Base-by-base conservation (phyloP, 78 protist species). In the Dictyostelium intermedium region DNA sequence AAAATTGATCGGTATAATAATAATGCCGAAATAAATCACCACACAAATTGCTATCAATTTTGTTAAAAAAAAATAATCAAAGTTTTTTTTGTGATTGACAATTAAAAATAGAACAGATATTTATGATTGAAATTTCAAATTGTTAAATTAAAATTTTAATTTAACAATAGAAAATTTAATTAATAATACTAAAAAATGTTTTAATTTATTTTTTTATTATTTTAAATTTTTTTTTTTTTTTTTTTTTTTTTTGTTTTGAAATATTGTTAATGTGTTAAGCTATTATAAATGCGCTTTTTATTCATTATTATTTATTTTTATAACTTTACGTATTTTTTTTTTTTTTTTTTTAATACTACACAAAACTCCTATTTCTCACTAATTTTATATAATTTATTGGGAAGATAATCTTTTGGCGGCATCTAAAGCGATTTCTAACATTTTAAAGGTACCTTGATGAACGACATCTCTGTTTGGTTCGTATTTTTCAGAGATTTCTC, bases 401-500 rank as follows among this genome's bases (percentile, higher is more conserved):
- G 56, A 77, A 43, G 82, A 77, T 41, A 77, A 43, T 41, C 25
- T 41, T 61, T 61, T 66, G 14, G 85, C 85, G 30, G 95, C 63
- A n/a, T 91, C 95, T 66, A 91, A 53, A 25, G 91, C 89, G 56
- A 91, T 77, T 79, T 91, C 85, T 30, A 84, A 50, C 95, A 91
- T 91, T n/a, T 77, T 63, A 7, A 66, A 37, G 32, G 95, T 91
- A 72, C 95, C 95, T 79, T 91, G 91, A 63, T 91, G 91, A 41
- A 91, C 95, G 50, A 91, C 37, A 32, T 91, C 91, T 61, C 85
- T 56, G 30, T 91, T 84, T 85, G 95, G 95, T 80, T 91, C 95
- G 78, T 91, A 91, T 69, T 82, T 91, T 34, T 85, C 95, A n/a
- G 91, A 82, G 86, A 85, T n/a, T 73, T 91, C 91, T 43, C 95